phyloP scores from a whole-genome alignment of 495 filamentous ascomycete genomes.

The Hypoxylon fragiforme region DNA sequence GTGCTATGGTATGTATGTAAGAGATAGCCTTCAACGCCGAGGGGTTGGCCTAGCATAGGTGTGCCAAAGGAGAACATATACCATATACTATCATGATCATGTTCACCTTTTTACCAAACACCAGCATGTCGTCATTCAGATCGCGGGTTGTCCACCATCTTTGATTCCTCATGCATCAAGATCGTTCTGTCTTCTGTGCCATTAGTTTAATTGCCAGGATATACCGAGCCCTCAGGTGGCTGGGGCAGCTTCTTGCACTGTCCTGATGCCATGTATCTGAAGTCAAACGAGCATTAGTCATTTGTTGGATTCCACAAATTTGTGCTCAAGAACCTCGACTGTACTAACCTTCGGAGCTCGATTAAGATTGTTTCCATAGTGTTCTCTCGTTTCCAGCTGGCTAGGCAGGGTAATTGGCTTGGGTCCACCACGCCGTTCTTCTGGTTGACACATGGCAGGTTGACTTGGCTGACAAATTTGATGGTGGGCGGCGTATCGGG shows the following conservation, averaged over 20 bases:
- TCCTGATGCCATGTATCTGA: conserved; percentile 93
- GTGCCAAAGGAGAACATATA: background rate
- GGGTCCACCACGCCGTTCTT: conserved; percentile 84
- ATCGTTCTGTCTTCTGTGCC: background rate
- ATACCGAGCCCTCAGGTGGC: conserved; percentile 85
- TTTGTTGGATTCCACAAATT: background rate
- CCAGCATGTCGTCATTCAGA: background rate
- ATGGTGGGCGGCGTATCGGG: conserved; percentile 86
- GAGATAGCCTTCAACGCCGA: background rate
- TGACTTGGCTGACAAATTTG: conserved; percentile 89
- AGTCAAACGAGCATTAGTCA: conserved; percentile 26
- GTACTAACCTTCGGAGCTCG: conserved; percentile 72
- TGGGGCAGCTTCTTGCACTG: conserved; percentile 94
- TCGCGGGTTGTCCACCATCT: background rate
- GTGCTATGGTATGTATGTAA: conserved; percentile 8
- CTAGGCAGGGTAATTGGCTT: conserved; percentile 76
- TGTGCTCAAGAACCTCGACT: conserved; percentile 6
- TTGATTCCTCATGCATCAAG: background rate
- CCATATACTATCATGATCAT: no score
- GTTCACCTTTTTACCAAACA: no score
- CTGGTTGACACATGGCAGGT: conserved; percentile 87
- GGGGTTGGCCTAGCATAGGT: background rate
- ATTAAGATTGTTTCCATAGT: conserved; percentile 94
- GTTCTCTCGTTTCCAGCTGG: conserved; percentile 83
- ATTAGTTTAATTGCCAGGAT: conserved; percentile 41